Percentiles rank a stretch among this genome's conserved stretches.
phyloP scores from a whole-genome alignment of 768 basidiomycete species.

The Podaxis carcinomalis region DNA sequence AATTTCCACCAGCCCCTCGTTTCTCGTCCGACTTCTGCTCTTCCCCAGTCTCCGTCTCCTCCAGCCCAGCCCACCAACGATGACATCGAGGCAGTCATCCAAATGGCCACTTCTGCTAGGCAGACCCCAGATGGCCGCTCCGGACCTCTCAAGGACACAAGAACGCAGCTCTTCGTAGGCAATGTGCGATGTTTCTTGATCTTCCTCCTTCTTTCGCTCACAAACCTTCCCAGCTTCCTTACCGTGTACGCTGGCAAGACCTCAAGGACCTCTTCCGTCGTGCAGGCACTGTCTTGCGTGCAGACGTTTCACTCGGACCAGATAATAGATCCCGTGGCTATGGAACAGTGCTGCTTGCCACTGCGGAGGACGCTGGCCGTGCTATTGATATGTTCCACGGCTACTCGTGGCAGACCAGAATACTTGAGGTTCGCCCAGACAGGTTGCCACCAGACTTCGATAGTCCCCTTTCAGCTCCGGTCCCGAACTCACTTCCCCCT shows the following conservation, averaged over 20 bases:
- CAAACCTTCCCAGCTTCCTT: slow-evolving; percentile 66
- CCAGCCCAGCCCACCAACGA: slow-evolving; percentile 53
- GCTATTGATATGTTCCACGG: slow-evolving; percentile 97
- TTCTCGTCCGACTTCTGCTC: slow-evolving; percentile 4
- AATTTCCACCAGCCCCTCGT: background rate
- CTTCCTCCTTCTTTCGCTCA: slow-evolving; percentile 9
- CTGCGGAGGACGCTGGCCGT: slow-evolving; percentile 89
- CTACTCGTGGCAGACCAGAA: slow-evolving; percentile 93
- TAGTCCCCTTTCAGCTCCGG: slow-evolving; percentile 20
- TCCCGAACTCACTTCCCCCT: slow-evolving; percentile 14
- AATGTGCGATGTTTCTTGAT: slow-evolving; percentile 56
- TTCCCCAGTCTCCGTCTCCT: slow-evolving; percentile 2
- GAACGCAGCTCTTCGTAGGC: slow-evolving; percentile 94
- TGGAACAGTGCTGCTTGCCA: slow-evolving; percentile 91
- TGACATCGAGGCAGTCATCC: slow-evolving; percentile 90
- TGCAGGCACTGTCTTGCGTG: slow-evolving; percentile 84
- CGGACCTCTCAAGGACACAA: slow-evolving; percentile 67
- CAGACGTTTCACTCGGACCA: slow-evolving; percentile 74
- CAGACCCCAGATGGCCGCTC: slow-evolving; percentile 42
- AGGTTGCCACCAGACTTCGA: slow-evolving; percentile 67
- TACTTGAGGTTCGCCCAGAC: slow-evolving; percentile 89
- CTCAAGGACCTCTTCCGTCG: slow-evolving; percentile 96
- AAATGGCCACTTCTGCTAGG: slow-evolving; percentile 79
- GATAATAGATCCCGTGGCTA: slow-evolving; percentile 92
- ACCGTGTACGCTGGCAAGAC: slow-evolving; percentile 98